Evolutionary conservation across 2,329 filamentous ascomycete species (phyloP), one percentile per base, ranked within the genome.

Genomic region (Shiraia bambusicola): DNA sequence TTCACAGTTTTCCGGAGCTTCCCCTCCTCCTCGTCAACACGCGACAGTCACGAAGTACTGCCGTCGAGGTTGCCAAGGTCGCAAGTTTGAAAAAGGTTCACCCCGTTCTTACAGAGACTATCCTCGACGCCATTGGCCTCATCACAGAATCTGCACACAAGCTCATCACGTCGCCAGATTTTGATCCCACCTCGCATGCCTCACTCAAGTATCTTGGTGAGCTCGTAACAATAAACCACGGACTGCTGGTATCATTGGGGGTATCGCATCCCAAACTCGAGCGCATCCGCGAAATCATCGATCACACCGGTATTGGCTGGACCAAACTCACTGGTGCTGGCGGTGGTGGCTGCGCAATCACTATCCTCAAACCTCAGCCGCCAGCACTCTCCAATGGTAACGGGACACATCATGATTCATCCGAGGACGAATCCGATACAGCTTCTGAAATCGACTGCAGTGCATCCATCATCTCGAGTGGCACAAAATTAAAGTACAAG

Each of bases 281-380:
- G 71, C 83, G 92, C 24, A 84, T 98, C 56, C 83, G 93, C 49
- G 92, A 95, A 70, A 75, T 98, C 30, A 71, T 70, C 34, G 92
- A 98, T 54, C 83, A 93, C 56, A 81, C 89, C 42, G 87, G 86
- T 28, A 87, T 96, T 41, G 93, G 93, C 22, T 98, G 91, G 91
- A 96, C 93, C 10, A 98, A 98, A 69, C 79, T 98, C 42, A 98
- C 93, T 0, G 93, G 93, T 25, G 93, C 93, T 1, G 93, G 93
- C 15, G 94, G 93, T 10, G 94, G 93, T 42, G 93, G 93, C 2
- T 97, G 94, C 69, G 92, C 91, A 3, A 97, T 98, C 55, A 94
- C 92, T 0, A 75, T 98, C 3, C 76, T 98, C 34, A 86, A 85
- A 51, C 87, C 88, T 0, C 81, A 80, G 15, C 54, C 56, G 4